Evolutionary conservation across 257 asterid genomes (phyloP), one percentile per base, ranked within the genome.

Genomic region (Handroanthus guayacan): DNA sequence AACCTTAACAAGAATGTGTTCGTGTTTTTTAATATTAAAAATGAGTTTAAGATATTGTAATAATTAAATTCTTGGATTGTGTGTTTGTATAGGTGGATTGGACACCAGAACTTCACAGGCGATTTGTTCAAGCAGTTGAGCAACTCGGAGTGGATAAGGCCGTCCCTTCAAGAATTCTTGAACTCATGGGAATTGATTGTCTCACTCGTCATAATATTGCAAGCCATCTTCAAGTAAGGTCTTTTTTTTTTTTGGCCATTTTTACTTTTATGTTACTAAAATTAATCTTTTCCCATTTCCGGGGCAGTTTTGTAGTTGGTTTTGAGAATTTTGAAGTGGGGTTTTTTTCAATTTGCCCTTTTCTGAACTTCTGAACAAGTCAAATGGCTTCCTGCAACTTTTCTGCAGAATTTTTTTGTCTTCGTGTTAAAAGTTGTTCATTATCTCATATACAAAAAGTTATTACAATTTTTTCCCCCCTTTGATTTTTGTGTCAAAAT

Each of bases 191-290:
- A 71, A 90, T 91, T 38, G 92, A 92, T 82, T 91, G 97, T 81
- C 99, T 94, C 81, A 94, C 99, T 79, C 97, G 99, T 44, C 99
- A 94, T 78, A 92, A 94, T 69, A 88, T 94, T 63, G 99, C 99
- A 0, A 94, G 99, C 79, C 99, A 94, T 90, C 99, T 94, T 80
- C 98, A 94, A 81, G 98, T 94, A 89, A 25, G 31, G 31, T 25
- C 1, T 25, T 25, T 25, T 25, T 25, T 25, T 25, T 25, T 25
- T 36, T 70, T 67, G 38, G 14, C 18, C 20, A 6, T 10, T 5
- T 41, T 34, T 20, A 44, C n/a, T 7, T 1, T 5, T 5, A 1
- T 12, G 5, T 25, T 69, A 9, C 9, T 7, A 8, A 47, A 8
- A 47, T 47, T 43, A 5, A 43, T 6, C 38, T 20, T 9, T 7